A percentile compares a stretch with the other conserved stretches of the same genome.
Evolutionary conservation across 1,284 basidiomycete genomes (phyloP).

Genomic region (Ceratobasidium sp.): DNA sequence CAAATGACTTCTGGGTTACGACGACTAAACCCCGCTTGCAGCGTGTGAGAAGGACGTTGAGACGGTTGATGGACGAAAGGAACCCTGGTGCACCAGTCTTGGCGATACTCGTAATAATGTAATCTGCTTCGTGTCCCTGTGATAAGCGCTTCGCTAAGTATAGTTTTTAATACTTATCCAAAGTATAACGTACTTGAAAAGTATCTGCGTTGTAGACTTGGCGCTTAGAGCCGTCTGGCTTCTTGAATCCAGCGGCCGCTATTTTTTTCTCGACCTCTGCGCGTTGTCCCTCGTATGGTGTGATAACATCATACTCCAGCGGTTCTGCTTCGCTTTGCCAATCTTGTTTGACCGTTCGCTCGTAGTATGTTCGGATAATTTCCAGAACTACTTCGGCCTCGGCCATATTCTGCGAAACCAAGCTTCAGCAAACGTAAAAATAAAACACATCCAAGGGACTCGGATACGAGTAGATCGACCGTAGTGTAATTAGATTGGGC

Average conservation of each 20-base stretch:
- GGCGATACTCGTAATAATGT: constrained; percentile 69
- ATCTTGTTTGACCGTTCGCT: neutral
- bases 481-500: neutral
- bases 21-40: constrained; percentile 77
- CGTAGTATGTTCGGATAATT: constrained; percentile 33
- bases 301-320: constrained; percentile 69
- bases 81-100: constrained; percentile 71
- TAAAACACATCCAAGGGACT: no score
- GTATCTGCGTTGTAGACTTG: constrained; percentile 20
- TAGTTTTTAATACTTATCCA: neutral
- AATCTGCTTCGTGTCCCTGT: constrained; percentile 49
- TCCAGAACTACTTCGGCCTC: constrained; percentile 60
- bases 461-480: neutral
- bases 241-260: constrained; percentile 53
- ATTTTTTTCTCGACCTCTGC: constrained; percentile 65
- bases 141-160: neutral
- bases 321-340: constrained; percentile 59
- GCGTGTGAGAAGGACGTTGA: constrained; percentile 76
- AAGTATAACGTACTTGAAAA: constrained; percentile 21
- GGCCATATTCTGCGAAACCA: constrained; percentile 62
- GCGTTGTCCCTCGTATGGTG: constrained; percentile 77
- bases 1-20: constrained; percentile 68
- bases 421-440: neutral
- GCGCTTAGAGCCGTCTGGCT: constrained; percentile 44
- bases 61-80: constrained; percentile 66